Base-by-base conservation (phyloP, 768 basidiomycete species). In the Rhodotorula sphaerocarpa region DNA sequence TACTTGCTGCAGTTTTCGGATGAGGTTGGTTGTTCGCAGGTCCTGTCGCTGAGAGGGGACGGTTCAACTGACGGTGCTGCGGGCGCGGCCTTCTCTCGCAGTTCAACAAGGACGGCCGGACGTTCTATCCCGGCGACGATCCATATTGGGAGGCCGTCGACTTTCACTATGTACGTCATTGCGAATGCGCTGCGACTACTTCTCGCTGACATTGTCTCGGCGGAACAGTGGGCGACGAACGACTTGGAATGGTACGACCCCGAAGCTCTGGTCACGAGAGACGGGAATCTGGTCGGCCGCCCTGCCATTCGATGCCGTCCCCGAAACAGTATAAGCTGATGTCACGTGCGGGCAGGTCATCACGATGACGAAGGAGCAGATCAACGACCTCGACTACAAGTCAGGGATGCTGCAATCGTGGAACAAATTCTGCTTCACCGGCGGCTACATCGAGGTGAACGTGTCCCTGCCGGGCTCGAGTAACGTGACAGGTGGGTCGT, bases 241-340 rank as follows among this genome's bases (percentile, higher is more conserved):
- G 86, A 87, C 72, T 69, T 87, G 73, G 87, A 95, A 50, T 93
- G 89, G 88, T 91, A 92, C 73, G 86, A 87, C 72, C 90, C 91
- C 0, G 82, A 77, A 31, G 84, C 85, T 23, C 76, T 88, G 52
- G 85, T 82, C 11, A 95, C 92, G 14, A 77, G 77, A 63, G 78
- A 80, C 66, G 92, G 93, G 27, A 77, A 80, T 44, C 80, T 96
- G 44, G 65, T 47, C 39, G 36, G 36, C 36, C 36, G 9, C 57
- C 21, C 53, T 65, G 43, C 36, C 58, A 9, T 56, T 16, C 36
- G 36, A 9, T 39, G n/a, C n/a, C n/a, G n/a, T n/a, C n/a, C n/a
- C n/a, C n/a, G n/a, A n/a, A n/a, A n/a, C n/a, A n/a, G n/a, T n/a
- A n/a, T n/a, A n/a, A 10, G 36, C 9, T 5, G 36, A 63, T 41